Evolutionary conservation across 331 rosid species (phyloP).

Genomic region (Quercus tomentella): DNA sequence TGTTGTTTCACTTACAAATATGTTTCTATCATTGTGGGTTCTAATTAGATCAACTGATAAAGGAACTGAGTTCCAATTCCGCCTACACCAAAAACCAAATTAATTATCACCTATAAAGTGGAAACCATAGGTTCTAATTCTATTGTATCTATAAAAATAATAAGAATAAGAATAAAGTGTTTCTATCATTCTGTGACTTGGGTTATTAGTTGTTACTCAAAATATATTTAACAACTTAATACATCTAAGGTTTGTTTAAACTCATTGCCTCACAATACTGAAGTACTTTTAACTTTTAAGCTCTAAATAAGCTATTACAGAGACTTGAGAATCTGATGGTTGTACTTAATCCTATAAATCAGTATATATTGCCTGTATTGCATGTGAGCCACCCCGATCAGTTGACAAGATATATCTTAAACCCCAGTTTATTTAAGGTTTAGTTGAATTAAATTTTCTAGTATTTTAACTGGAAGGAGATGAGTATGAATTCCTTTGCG

Average conservation of each 20-base stretch:
- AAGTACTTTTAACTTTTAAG: background rate
- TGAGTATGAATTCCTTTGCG: background rate
- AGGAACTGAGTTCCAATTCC: too few relatives aligned
- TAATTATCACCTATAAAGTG: too few relatives aligned
- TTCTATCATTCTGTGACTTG: background rate
- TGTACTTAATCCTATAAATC: background rate
- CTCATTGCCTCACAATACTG: background rate
- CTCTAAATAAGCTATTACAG: background rate
- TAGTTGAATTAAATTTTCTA: background rate
- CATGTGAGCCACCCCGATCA: background rate
- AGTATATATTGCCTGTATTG: background rate
- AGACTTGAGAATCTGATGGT: background rate
- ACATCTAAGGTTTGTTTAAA: background rate
- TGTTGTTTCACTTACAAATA: background rate
- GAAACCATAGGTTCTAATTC: too few relatives aligned
- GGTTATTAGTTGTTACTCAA: background rate
- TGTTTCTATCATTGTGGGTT: background rate
- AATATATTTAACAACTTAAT: too few relatives aligned
- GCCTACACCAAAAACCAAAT: too few relatives aligned
- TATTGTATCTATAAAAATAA: too few relatives aligned
- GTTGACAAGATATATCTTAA: too few relatives aligned
- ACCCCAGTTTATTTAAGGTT: background rate
- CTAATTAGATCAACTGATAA: too few relatives aligned
- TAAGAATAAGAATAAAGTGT: too few relatives aligned
- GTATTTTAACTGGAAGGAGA: background rate